Evolutionary conservation across 805 yeast genomes (phyloP).

Genomic region (Saturnispora halmiae): DNA sequence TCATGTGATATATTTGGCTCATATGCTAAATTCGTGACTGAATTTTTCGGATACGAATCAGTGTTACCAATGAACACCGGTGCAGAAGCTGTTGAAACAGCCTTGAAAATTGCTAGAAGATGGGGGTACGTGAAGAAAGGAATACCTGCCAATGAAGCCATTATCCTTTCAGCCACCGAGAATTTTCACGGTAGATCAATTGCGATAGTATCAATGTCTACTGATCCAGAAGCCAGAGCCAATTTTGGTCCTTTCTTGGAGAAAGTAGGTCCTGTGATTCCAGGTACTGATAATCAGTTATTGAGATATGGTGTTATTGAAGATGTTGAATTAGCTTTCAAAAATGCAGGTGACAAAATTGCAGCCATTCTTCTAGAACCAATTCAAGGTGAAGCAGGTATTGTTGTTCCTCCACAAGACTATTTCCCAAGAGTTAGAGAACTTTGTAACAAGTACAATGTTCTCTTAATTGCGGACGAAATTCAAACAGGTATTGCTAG

Average conservation of each 20-base stretch:
- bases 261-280: slow-evolving; percentile 77
- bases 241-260: slow-evolving; percentile 84
- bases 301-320: slow-evolving; percentile 78
- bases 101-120: slow-evolving; percentile 85
- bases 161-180: slow-evolving; percentile 76
- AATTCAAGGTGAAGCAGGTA: slow-evolving; percentile 98
- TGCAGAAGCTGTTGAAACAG: slow-evolving; percentile 97
- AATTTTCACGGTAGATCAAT: slow-evolving; percentile 96
- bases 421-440: slow-evolving; percentile 66
- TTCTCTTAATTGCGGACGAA: slow-evolving; percentile 88
- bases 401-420: slow-evolving; percentile 82
- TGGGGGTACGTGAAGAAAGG: slow-evolving; percentile 92
- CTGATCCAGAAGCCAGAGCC: slow-evolving; percentile 77
- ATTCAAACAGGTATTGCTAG: slow-evolving; percentile 97
- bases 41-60: slow-evolving; percentile 83
- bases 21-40: slow-evolving; percentile 81
- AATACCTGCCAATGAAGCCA: slow-evolving; percentile 75
- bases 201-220: slow-evolving; percentile 92
- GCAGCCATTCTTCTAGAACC: slow-evolving; percentile 93
- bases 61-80: slow-evolving; percentile 98
- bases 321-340: slow-evolving; percentile 77
- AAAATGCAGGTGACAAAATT: slow-evolving; percentile 75
- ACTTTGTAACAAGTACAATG: slow-evolving; percentile 75
- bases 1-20: slow-evolving; percentile 71
- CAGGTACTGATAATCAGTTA: slow-evolving; percentile 52